Percentiles rank a stretch among this genome's conserved stretches.
Evolutionary conservation across 139 green algal species (phyloP).

Genomic region (Chlamydomonas sp.): DNA sequence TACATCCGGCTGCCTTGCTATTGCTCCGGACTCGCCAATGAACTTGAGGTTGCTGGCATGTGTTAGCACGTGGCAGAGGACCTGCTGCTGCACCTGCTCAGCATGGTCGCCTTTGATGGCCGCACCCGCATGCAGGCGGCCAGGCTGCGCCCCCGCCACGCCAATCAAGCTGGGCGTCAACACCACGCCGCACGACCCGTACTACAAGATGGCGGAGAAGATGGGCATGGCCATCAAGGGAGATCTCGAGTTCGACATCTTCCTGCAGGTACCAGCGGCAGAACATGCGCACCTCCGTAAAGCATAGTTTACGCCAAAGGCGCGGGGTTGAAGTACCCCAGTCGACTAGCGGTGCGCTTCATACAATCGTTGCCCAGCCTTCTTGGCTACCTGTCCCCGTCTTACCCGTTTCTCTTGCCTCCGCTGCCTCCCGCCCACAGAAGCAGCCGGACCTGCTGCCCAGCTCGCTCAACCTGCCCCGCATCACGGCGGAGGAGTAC

Average conservation of each 20-base stretch:
- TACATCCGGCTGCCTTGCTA: no score
- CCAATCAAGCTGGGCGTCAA: constrained; percentile 5
- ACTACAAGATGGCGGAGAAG: constrained; percentile 36
- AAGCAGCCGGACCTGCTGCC: constrained; percentile 50
- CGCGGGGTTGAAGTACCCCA: no score
- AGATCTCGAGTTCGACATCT: constrained; percentile 55
- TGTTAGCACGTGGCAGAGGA: no score
- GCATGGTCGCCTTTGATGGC: not conserved
- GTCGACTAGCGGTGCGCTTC: no score
- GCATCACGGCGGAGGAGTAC: constrained; percentile 58
- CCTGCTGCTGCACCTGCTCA: not conserved
- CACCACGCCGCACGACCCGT: constrained; percentile 8
- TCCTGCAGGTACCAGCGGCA: constrained; percentile 25
- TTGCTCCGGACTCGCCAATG: no score
- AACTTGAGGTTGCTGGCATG: no score
- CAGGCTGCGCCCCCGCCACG: not conserved
- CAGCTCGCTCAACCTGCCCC: constrained; percentile 47
- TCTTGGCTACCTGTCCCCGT: not conserved
- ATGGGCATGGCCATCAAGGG: constrained; percentile 28
- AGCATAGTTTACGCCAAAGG: no score
- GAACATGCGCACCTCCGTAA: no score
- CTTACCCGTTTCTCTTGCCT: not conserved
- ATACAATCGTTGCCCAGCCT: not conserved
- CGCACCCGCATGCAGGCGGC: not conserved
- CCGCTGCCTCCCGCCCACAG: not conserved